Conservation (phyloP, 345 rosid species). For the Linum tenue region DNA sequence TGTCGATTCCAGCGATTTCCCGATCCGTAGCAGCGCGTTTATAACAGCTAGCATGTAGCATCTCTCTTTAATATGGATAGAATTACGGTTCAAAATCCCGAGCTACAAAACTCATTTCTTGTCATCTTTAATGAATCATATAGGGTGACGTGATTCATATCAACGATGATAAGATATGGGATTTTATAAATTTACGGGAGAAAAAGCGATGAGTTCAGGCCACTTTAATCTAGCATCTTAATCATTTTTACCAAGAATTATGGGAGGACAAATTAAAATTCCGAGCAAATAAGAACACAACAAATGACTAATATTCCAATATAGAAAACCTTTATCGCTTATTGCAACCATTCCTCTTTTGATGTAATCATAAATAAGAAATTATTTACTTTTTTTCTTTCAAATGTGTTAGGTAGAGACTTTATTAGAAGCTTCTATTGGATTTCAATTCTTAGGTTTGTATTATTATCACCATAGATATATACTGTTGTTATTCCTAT, state of each 20-base stretch:
- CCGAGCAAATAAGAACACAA: neutral
- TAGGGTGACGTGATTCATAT: too few species aligned
- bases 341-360: slow-evolving; percentile 15
- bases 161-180: too few species aligned
- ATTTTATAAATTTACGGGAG: too few species aligned
- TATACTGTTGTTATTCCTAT: neutral
- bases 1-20: too few species aligned
- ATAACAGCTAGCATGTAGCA: too few species aligned
- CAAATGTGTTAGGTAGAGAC: slow-evolving; percentile 44
- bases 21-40: too few species aligned
- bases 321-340: slow-evolving; percentile 15
- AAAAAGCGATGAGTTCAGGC: too few species aligned
- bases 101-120: too few species aligned
- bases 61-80: too few species aligned
- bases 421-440: slow-evolving; percentile 35
- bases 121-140: too few species aligned
- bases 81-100: too few species aligned
- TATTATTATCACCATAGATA: neutral
- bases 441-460: neutral
- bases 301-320: neutral
- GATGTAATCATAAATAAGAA: too few species aligned
- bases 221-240: neutral
- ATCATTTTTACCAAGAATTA: neutral
- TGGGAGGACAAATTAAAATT: neutral
- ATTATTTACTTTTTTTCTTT: slow-evolving; percentile 5